phyloP scores from a whole-genome alignment of 2,329 filamentous ascomycete species.

The Fusarium ramigenum region DNA sequence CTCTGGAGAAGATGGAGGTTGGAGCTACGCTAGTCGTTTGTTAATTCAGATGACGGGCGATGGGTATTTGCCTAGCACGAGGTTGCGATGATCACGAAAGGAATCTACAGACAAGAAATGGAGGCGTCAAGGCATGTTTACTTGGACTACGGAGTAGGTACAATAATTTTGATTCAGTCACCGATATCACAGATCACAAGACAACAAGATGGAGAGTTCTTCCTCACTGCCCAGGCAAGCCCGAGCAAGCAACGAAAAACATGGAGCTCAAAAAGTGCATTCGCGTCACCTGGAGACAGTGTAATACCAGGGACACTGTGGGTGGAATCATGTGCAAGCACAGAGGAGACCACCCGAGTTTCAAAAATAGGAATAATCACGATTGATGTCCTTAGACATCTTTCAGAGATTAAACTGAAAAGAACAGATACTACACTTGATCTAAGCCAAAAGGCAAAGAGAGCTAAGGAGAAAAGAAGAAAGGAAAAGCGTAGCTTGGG shows the following conservation, averaged over 20 bases:
- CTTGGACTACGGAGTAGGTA: too few relatives aligned
- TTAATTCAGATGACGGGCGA: neutral
- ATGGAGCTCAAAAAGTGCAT: conserved; percentile 39
- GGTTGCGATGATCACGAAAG: neutral
- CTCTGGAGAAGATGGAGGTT: conserved; percentile 14
- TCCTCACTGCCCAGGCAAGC: conserved; percentile 53
- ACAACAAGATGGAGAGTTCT: conserved; percentile 52
- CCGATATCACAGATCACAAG: too few relatives aligned
- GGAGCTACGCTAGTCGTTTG: conserved; percentile 16
- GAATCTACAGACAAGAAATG: neutral
- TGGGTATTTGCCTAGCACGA: conserved; percentile 5
- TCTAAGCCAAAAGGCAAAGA: conserved; percentile 76
- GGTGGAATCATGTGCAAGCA: conserved; percentile 53
- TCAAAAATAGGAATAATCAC: conserved; percentile 81
- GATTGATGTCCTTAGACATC: conserved; percentile 74
- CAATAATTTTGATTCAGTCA: too few relatives aligned
- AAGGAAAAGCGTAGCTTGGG: conserved; percentile 28
- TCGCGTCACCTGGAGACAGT: conserved; percentile 50
- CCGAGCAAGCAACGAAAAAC: conserved; percentile 53
- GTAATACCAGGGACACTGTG: conserved; percentile 55
- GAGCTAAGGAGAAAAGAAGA: conserved; percentile 53
- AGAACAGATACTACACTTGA: conserved; percentile 98
- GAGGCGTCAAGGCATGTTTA: too few relatives aligned
- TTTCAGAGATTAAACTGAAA: conserved; percentile 98
- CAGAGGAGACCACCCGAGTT: conserved; percentile 49